A percentile compares a stretch with the other conserved stretches of the same genome.
These are phyloP conservation scores for Aspergillus felis DNA, from an alignment of 2,329 filamentous ascomycete genomes.

Conservation along the genomic window DNA sequence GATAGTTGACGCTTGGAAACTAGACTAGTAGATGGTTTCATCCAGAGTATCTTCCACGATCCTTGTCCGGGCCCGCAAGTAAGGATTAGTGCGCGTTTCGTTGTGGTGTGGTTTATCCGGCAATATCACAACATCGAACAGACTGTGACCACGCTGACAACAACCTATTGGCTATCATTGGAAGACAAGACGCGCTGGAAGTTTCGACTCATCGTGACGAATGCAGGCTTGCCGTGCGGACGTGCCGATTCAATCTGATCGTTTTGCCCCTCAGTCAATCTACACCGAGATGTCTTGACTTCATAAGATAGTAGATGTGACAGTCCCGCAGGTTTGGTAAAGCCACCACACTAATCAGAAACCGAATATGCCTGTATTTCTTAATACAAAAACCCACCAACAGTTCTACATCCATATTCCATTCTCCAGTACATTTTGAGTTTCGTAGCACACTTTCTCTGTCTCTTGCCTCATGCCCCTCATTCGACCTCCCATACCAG, in stretches of 20 bases:
- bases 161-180: constrained; percentile 7
- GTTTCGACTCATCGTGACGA: constrained; percentile 4
- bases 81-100: background rate
- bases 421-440: background rate
- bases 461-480: background rate
- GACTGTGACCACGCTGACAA: background rate
- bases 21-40: background rate
- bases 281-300: background rate
- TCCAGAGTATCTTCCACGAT: background rate
- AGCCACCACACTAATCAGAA: background rate
- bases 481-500: background rate
- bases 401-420: too few relatives aligned
- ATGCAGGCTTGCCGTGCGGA: background rate
- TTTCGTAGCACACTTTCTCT: background rate
- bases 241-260: background rate
- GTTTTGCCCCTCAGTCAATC: background rate
- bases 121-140: background rate
- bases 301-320: background rate
- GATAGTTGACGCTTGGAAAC: background rate
- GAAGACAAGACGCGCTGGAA: constrained; percentile 12
- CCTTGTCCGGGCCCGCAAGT: background rate
- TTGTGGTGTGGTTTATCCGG: background rate
- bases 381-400: too few relatives aligned
- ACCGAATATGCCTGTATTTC: background rate
- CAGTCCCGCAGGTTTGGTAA: background rate